Conservation (phyloP, 495 filamentous ascomycete species). For the Tuber umbilicatum region DNA sequence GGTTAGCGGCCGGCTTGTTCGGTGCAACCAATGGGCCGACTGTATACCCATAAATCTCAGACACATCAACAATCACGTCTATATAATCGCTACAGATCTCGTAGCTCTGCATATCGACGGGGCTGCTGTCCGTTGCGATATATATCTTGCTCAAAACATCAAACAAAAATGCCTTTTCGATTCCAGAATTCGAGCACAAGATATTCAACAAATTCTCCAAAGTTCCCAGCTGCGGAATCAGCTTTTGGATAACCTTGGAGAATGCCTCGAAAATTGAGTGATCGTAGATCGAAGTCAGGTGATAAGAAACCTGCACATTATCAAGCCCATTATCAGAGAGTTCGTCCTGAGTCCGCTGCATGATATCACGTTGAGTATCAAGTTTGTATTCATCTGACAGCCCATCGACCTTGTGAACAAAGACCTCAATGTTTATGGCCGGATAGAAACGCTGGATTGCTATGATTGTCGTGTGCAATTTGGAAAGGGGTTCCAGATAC, state of each 20-base stretch:
- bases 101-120: constrained; percentile 86
- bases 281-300: constrained; percentile 94
- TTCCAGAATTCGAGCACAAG: constrained; percentile 77
- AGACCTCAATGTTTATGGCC: constrained; percentile 89
- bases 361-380: constrained; percentile 89
- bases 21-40: background rate
- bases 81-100: constrained; percentile 98
- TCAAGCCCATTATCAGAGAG: constrained; percentile 85
- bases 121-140: constrained; percentile 87
- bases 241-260: constrained; percentile 93
- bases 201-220: constrained; percentile 88
- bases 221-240: constrained; percentile 85
- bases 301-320: constrained; percentile 84
- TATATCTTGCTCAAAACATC: constrained; percentile 97
- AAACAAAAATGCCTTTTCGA: constrained; percentile 96
- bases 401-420: constrained; percentile 96
- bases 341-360: constrained; percentile 94
- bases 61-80: constrained; percentile 92
- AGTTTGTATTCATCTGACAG: constrained; percentile 89
- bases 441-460: constrained; percentile 80
- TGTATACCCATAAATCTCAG: constrained; percentile 71
- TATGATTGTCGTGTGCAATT: constrained; percentile 80
- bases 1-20: background rate
- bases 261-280: constrained; percentile 98
- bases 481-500: constrained; percentile 78